Conservation (phyloP, 2,329 filamentous ascomycete genomes). For the Nemania bipapillata region DNA sequence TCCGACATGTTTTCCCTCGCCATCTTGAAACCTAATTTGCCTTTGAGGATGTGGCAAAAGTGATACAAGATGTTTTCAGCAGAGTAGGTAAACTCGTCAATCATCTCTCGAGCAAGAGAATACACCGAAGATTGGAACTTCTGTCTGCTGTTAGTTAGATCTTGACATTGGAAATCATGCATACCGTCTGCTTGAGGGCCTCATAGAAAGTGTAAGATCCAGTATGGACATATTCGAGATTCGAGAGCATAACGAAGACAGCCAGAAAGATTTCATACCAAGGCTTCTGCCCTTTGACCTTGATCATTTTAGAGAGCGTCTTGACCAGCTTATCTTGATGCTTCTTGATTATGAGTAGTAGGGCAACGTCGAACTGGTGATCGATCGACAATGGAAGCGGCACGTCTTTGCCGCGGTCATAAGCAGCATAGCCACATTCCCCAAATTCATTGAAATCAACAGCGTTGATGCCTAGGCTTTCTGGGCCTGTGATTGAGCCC, state of each 20-base stretch:
- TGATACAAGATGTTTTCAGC: neutral
- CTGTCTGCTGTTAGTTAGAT: neutral
- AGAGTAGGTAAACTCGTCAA: neutral
- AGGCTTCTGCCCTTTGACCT: neutral
- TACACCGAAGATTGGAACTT: neutral
- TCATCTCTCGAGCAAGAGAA: neutral
- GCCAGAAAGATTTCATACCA: neutral
- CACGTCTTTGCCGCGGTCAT: neutral
- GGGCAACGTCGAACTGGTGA: neutral
- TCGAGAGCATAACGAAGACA: neutral
- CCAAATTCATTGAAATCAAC: neutral
- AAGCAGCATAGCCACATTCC: neutral
- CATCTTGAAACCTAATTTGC: neutral
- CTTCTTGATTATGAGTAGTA: neutral
- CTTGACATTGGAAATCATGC: neutral
- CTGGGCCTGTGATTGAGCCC: neutral
- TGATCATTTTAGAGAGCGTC: neutral
- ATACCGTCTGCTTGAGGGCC: neutral
- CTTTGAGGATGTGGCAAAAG: neutral
- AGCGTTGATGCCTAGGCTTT: neutral
- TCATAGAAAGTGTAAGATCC: neutral
- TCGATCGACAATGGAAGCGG: neutral
- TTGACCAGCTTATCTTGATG: neutral
- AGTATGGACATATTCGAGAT: neutral
- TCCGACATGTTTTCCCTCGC: neutral